Evolutionary conservation across 2,329 filamentous ascomycete genomes (phyloP), one percentile per base, ranked within the genome.

Genomic region (Fusarium brachygibbosum): DNA sequence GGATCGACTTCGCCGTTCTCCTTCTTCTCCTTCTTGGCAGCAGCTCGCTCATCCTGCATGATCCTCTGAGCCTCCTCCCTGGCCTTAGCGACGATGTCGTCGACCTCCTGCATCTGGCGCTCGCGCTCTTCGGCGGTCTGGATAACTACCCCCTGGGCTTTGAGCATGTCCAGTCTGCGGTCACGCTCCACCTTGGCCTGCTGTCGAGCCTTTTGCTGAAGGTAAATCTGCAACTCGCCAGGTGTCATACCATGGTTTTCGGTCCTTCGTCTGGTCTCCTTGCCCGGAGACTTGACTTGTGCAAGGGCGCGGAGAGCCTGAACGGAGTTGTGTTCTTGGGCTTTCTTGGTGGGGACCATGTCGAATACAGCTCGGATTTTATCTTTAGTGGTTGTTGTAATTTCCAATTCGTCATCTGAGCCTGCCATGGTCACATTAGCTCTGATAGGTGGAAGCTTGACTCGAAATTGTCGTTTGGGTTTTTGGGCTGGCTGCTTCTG

Each of bases 81-180:
- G 21, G 94, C 95, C 74, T 91, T 94, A 48, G 95, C 91, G 28
- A 98, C 88, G 63, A 98, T 87, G 74, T 98, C 91, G 72, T 98
- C 96, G 14, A 97, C 89, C 62, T 94, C 89, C 59, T 92, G 89
- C 78, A 93, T 88, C 76, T 97, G 91, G 34, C 88, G 88, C 75
- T 94, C 92, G 21, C 93, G 89, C 78, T 99, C 94, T 79, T 98
- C 95, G 3, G 90, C 88, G 1, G 93, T 97, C 77, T 94, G 91
- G 19, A 98, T 84, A 25, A 91, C 83, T 28, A 98, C 86, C 10
- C 96, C 96, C 79, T 92, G 93, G 13, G 91, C 90, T 74, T 88
- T 89, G 40, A 99, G 85, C 71, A 90, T 86, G 58, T 93, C 89
- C 21, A 98, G 86, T 57, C 91, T 91, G 70, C 93, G 90, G 63